These are phyloP conservation scores for Cicer cuneatum DNA, from an alignment of 306 rosid species.

Conservation along the genomic window DNA sequence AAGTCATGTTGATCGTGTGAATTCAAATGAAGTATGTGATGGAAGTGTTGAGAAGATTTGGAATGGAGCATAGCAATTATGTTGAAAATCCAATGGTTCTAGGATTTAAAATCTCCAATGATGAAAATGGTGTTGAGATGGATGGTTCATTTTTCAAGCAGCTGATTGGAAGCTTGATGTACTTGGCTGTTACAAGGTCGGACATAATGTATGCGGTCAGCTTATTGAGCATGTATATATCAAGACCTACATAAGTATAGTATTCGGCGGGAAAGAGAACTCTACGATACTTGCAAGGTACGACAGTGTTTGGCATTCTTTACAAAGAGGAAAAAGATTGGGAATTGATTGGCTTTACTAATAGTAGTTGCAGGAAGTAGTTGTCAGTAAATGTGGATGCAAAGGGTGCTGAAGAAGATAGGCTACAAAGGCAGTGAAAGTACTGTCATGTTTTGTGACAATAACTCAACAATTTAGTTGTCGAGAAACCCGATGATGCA, in stretches of 20 bases:
- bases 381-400: background rate
- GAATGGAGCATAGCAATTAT: background rate
- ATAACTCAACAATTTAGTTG: background rate
- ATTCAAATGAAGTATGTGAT: conserved; percentile 4
- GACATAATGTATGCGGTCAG: too few relatives aligned
- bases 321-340: background rate
- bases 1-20: background rate
- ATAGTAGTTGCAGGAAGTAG: background rate
- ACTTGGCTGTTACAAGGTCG: too few relatives aligned
- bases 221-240: too few relatives aligned
- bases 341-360: too few relatives aligned
- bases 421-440: conserved; percentile 1
- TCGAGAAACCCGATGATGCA: too few relatives aligned
- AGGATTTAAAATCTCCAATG: background rate
- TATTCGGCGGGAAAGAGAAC: too few relatives aligned
- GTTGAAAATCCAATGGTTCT: conserved; percentile 11
- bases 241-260: too few relatives aligned
- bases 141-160: background rate
- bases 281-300: background rate
- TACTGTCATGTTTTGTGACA: conserved; percentile 5
- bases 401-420: conserved; percentile 6
- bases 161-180: too few relatives aligned
- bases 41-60: conserved; percentile 3
- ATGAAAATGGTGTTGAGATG: conserved; percentile 4
- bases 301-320: background rate